Conservation (phyloP, 2,329 filamentous ascomycete species). For the Lecanicillium sp. region DNA sequence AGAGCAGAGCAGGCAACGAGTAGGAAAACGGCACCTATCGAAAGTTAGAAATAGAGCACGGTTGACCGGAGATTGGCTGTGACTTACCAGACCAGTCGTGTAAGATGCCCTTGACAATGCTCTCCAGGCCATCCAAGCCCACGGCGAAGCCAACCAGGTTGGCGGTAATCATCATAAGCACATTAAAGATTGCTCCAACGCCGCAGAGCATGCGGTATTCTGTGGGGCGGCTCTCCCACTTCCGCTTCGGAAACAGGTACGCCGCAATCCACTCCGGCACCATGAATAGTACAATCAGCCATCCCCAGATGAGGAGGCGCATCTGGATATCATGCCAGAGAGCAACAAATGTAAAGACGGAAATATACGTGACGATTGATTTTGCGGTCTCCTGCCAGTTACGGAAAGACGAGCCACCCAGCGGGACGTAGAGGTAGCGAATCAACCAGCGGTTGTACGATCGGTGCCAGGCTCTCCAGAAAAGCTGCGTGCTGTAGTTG, state of each 20-base stretch:
- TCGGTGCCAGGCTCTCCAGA: slow-evolving; percentile 96
- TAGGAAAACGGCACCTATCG: slow-evolving; percentile 67
- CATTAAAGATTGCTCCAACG: slow-evolving; percentile 72
- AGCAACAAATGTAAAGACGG: slow-evolving; percentile 94
- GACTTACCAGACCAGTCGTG: slow-evolving; percentile 61
- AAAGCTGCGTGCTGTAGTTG: slow-evolving; percentile 84
- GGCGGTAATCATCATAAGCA: slow-evolving; percentile 92
- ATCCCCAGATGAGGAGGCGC: slow-evolving; percentile 87
- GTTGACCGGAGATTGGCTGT: neutral
- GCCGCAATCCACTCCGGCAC: slow-evolving; percentile 74
- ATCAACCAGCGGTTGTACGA: slow-evolving; percentile 93
- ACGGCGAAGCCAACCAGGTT: slow-evolving; percentile 95
- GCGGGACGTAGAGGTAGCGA: slow-evolving; percentile 86
- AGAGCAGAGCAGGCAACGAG: slow-evolving; percentile 63
- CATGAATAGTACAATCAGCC: slow-evolving; percentile 92
- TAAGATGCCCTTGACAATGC: slow-evolving; percentile 68
- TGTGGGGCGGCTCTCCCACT: slow-evolving; percentile 64
- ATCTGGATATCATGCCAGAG: slow-evolving; percentile 97
- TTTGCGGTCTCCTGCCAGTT: slow-evolving; percentile 42
- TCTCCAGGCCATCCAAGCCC: slow-evolving; percentile 79
- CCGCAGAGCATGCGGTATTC: slow-evolving; percentile 76
- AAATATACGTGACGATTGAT: slow-evolving; percentile 67
- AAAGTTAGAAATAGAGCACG: too few species aligned
- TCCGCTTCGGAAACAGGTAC: slow-evolving; percentile 64
- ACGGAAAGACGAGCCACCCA: slow-evolving; percentile 63